Evolutionary conservation across 2,329 filamentous ascomycete genomes (phyloP), one percentile per base, ranked within the genome.

Genomic region (Fusarium illudens): DNA sequence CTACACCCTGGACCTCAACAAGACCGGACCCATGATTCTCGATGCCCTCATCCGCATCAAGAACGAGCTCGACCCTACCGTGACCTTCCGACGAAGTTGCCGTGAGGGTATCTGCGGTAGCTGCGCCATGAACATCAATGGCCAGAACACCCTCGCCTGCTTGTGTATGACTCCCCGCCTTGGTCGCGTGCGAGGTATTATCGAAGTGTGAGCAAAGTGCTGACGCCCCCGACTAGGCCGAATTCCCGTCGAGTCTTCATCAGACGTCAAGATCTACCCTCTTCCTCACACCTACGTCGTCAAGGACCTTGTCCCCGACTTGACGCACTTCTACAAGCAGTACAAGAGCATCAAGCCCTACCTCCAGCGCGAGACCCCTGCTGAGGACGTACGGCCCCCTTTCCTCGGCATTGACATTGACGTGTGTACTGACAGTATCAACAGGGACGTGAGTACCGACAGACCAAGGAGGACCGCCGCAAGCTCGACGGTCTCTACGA

Each of bases 301-400:
- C 84, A 99, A 98, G 89, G 96, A 99, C 80, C 89, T 99, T 67
- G 96, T 99, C 32, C 95, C 96, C 62, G 96, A 99, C 79, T 85
- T 99, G 84, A 99, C 96, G 67, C 92, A 96, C 78, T 98, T 99
- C 85, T 99, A 99, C 89, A 98, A 98, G 88, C 96, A 99, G 87
- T 99, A 99, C 89, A 97, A 97, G 84, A 97, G 94, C 15, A 97
- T 99, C 84, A 97, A 98, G 90, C 96, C 96, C 42, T 99, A 97
- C 81, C 90, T 99, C 56, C 96, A 98, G 85, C 89, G 94, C 77
- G 91, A 94, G 69, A 96, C 93, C 27, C 91, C 92, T 58, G 84
- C 93, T 42, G 88, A 90, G 72, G 92, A 97, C 78, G 93, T 96
- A 87, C 79, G 51, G 44, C 37, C 36, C 25, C 33, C 22, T 33